Evolutionary conservation across 257 asterid species (phyloP), one percentile per base, ranked within the genome.

Genomic region (Solanum bukasovii): DNA sequence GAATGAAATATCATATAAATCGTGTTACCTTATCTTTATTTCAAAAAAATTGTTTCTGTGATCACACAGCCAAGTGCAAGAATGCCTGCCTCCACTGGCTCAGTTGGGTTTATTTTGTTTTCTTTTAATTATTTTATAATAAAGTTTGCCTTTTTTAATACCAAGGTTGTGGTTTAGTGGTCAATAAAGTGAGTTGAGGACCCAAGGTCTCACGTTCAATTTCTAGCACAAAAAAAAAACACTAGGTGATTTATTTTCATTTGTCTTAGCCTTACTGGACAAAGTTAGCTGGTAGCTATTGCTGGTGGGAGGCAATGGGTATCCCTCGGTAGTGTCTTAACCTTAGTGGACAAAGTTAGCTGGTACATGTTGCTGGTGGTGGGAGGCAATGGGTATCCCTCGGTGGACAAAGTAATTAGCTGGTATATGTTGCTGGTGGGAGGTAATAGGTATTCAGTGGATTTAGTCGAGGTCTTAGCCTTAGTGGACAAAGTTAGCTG

Each of bases 11-110:
- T 44, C 0, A 44, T 44, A 44, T 44, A 44, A 12, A 44, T 44
- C 52, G 52, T 44, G 52, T 44, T 44, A 44, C 52, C 52, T 4
- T 44, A 44, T 44, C 52, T 12, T 12, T 44, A 12, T 44, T 44
- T 44, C 52, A 44, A 44, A 44, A 42, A 12, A 44, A 89, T 93
- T 49, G 94, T 93, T 46, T 95, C 97, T 85, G 98, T 96, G 23
- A 94, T 95, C 98, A 65, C 95, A 2, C 95, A 93, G 86, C 98
- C 96, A 93, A 92, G 93, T 85, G 95, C 92, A 91, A 93, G 98
- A 42, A 94, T 89, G 70, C 96, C 98, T 7, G 90, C 98, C 78
- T 87, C 93, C 27, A 94, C 98, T 52, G 99, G 97, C 83, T 93
- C 95, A 87, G 99, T 95, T 65, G 35, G 20, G 88, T 25, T 85